Conservation (phyloP, 1,284 basidiomycete genomes). For the Ustilago sp. region DNA sequence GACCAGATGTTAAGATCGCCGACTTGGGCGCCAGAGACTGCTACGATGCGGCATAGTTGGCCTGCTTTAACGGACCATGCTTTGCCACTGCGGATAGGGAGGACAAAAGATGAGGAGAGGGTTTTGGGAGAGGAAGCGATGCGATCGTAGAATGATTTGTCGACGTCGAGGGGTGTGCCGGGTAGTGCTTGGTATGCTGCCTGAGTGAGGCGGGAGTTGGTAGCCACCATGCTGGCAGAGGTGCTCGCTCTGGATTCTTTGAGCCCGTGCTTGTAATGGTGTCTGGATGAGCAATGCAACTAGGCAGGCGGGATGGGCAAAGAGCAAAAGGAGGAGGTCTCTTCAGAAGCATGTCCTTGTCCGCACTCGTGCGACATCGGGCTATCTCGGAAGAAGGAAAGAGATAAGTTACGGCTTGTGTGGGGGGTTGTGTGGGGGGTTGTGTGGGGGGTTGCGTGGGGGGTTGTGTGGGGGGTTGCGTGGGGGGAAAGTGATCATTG, state of each 20-base stretch:
- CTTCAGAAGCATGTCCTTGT: not conserved
- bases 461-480: too few species aligned
- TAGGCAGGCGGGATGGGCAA: not conserved
- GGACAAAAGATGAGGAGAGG: slow-evolving; percentile 3
- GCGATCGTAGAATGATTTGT: slow-evolving; percentile 19
- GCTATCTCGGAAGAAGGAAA: not conserved
- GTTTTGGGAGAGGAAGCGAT: slow-evolving; percentile 8
- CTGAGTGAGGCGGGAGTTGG: slow-evolving; percentile 18
- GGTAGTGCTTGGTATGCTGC: slow-evolving; percentile 27
- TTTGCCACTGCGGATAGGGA: slow-evolving; percentile 26
- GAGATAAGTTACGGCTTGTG: slow-evolving; percentile 18
- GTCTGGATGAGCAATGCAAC: not conserved
- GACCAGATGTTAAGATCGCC: slow-evolving; percentile 38
- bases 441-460: too few species aligned
- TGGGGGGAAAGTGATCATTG: not conserved
- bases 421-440: too few species aligned
- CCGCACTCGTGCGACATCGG: slow-evolving; percentile 17
- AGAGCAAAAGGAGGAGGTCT: not conserved
- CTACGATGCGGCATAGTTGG: slow-evolving; percentile 24
- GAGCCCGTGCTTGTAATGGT: not conserved
- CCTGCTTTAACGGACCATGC: slow-evolving; percentile 27
- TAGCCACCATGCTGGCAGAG: not conserved
- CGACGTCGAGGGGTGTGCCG: slow-evolving; percentile 15
- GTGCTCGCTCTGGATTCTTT: not conserved
- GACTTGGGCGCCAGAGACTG: slow-evolving; percentile 16